These are phyloP conservation scores for Phytophthora quininea DNA, from an alignment of 352 stramenopile genomes.

Conservation along the genomic window DNA sequence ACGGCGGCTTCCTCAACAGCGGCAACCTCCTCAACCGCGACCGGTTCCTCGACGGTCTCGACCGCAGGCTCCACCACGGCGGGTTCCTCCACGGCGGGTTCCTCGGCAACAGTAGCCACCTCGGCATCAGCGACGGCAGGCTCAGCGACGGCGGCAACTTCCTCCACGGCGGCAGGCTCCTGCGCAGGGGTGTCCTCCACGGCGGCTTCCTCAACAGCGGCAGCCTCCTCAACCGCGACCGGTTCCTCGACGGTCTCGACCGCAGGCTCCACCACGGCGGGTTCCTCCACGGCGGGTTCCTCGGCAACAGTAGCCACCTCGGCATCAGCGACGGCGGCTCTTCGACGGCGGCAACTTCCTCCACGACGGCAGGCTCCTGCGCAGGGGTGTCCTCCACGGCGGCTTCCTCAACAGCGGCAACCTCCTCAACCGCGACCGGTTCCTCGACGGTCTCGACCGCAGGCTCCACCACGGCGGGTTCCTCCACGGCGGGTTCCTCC, in stretches of 20 bases:
- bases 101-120: background rate
- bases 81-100: background rate
- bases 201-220: background rate
- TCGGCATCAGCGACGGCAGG: background rate
- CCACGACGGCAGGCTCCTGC: conserved; percentile 5
- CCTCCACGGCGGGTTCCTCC: background rate
- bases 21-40: background rate
- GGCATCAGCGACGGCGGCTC: background rate
- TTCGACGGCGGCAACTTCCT: background rate
- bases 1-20: background rate
- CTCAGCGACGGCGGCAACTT: background rate
- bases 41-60: background rate
- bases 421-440: background rate
- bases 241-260: background rate
- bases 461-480: background rate
- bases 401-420: background rate
- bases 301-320: background rate
- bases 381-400: background rate
- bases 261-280: background rate
- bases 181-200: background rate
- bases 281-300: background rate
- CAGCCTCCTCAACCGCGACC: background rate
- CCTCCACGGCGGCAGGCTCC: too few species aligned
- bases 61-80: background rate
- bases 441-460: background rate